A percentile compares a stretch with the other conserved stretches of the same genome.
Evolutionary conservation across 805 yeast genomes (phyloP).

Genomic region (Wickerhamiella australiensis): DNA sequence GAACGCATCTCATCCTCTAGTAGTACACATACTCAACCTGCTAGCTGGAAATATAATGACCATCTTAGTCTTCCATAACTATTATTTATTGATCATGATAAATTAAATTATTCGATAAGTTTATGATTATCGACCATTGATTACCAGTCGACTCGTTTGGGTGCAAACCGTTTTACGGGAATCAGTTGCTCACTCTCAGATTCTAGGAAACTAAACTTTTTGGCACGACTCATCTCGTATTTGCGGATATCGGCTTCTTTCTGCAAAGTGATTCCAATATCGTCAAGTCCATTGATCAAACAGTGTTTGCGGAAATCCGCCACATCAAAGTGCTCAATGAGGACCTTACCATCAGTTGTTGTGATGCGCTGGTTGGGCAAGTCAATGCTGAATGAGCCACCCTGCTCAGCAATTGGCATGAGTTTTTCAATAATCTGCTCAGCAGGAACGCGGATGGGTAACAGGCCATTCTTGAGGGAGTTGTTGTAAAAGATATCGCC

Average conservation of each 20-base stretch:
- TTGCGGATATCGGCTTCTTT: constrained; percentile 64
- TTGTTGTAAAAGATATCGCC: constrained; percentile 98
- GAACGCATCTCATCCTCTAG: too few relatives aligned
- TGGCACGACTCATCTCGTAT: constrained; percentile 68
- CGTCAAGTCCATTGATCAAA: constrained; percentile 87
- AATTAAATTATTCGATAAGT: background rate
- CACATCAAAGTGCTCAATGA: constrained; percentile 73
- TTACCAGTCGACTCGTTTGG: constrained; percentile 9
- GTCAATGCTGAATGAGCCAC: constrained; percentile 63
- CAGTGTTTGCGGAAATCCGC: constrained; percentile 93
- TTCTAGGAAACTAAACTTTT: constrained; percentile 81
- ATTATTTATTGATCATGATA: background rate
- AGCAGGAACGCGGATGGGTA: constrained; percentile 85
- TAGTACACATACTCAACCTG: too few relatives aligned
- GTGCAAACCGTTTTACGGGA: constrained; percentile 5
- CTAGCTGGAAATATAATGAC: too few relatives aligned
- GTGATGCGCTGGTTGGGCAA: constrained; percentile 73
- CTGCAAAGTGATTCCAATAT: constrained; percentile 88
- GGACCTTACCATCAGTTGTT: constrained; percentile 54
- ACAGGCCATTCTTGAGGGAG: constrained; percentile 88
- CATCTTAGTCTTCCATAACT: too few relatives aligned
- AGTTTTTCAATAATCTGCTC: constrained; percentile 59
- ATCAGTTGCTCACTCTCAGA: constrained; percentile 46
- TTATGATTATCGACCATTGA: background rate
- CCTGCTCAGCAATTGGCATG: constrained; percentile 67